A percentile compares a stretch with the other conserved stretches of the same genome.
phyloP scores from a whole-genome alignment of 352 stramenopile species.

The Globisporangium polare region DNA sequence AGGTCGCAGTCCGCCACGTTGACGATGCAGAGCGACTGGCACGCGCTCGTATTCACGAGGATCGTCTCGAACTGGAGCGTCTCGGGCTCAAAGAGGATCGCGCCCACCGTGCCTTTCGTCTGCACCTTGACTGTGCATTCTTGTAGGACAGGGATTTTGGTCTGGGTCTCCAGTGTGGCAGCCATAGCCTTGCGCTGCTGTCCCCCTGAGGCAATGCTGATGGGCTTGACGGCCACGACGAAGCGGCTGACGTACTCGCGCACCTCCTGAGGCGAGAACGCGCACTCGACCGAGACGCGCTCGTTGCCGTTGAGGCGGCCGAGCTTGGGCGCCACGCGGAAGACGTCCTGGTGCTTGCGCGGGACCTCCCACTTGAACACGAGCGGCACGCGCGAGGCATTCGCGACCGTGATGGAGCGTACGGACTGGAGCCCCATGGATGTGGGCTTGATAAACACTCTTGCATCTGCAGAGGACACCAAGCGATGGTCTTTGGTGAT shows the following conservation, averaged over 20 bases:
- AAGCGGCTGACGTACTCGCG: conserved; percentile 77
- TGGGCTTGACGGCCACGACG: conserved; percentile 57
- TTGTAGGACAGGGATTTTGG: conserved; percentile 45
- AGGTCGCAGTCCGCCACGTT: conserved; percentile 84
- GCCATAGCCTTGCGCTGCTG: conserved; percentile 11
- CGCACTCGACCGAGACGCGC: conserved; percentile 43
- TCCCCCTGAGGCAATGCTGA: conserved; percentile 36
- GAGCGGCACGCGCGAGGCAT: conserved; percentile 82
- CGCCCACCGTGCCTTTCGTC: conserved; percentile 67
- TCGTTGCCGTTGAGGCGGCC: conserved; percentile 85
- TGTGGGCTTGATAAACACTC: conserved; percentile 84
- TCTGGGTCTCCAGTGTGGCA: conserved; percentile 15
- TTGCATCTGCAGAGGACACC: conserved; percentile 20
- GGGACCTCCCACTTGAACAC: conserved; percentile 82
- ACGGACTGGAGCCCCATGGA: conserved; percentile 65
- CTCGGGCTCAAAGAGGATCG: conserved; percentile 76
- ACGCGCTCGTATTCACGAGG: conserved; percentile 76
- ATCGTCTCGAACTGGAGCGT: conserved; percentile 74
- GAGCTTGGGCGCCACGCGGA: conserved; percentile 62
- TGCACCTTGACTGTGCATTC: conserved; percentile 57
- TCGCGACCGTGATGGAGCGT: conserved; percentile 54
- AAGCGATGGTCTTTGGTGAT: conserved; percentile 8
- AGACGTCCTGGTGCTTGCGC: conserved; percentile 45
- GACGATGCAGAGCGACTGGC: conserved; percentile 58
- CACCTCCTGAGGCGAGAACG: conserved; percentile 77